phyloP scores from a whole-genome alignment of 2,329 filamentous ascomycete species.

The Daldinia eschscholtzii region DNA sequence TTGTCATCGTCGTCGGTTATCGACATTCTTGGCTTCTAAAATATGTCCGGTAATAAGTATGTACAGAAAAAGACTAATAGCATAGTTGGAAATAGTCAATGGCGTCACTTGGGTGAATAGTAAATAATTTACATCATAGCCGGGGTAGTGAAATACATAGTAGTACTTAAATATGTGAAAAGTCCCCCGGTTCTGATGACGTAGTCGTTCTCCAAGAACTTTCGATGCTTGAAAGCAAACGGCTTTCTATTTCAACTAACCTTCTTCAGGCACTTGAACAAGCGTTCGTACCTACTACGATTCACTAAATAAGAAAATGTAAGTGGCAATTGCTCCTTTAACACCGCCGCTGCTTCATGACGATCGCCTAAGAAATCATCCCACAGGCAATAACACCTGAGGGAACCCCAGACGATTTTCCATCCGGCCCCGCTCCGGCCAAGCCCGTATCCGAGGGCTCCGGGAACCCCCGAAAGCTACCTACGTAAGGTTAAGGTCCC shows the following conservation, averaged over 20 bases:
- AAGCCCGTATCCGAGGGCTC: conserved; percentile 10
- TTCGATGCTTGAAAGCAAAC: conserved; percentile 2
- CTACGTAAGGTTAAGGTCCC: background rate
- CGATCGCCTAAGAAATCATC: background rate
- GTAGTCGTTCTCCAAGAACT: conserved; percentile 14
- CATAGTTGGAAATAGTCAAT: conserved; percentile 5
- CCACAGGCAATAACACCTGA: conserved; percentile 8
- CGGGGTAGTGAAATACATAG: background rate
- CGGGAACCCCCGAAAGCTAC: conserved; percentile 14
- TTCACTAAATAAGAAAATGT: background rate
- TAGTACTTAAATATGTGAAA: background rate
- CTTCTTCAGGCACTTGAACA: background rate
- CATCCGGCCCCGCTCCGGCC: conserved; percentile 21
- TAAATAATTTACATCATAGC: conserved; percentile 30
- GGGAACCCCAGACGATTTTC: background rate
- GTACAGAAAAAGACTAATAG: background rate
- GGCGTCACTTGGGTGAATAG: conserved; percentile 7
- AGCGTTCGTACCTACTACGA: background rate
- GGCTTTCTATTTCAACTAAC: background rate
- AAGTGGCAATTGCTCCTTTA: background rate
- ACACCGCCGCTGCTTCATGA: background rate
- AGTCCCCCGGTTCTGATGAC: conserved; percentile 16
- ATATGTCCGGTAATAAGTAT: background rate
- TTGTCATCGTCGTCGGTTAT: conserved; percentile 25
- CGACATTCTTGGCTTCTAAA: conserved; percentile 19